Percentiles rank a stretch among this genome's conserved stretches.
Evolutionary conservation across 2,329 filamentous ascomycete genomes (phyloP).

Genomic region (Eutypa lata): DNA sequence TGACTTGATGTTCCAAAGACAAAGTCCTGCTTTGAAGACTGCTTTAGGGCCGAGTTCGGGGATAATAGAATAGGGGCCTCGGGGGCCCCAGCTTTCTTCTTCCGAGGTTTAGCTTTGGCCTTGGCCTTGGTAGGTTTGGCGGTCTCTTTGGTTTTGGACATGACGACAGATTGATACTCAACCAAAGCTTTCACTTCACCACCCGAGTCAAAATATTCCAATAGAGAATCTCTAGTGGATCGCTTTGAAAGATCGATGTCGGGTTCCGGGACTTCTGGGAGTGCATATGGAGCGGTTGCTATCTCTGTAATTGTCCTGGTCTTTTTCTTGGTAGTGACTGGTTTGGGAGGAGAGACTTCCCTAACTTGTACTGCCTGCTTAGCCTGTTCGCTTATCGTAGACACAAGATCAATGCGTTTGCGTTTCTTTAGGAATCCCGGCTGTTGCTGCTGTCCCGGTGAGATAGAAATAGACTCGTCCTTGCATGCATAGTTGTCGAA

Average conservation of each 20-base stretch:
- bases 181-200: conserved; percentile 31
- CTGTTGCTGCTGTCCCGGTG: conserved; percentile 7
- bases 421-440: conserved; percentile 47
- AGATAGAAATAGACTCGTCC: conserved; percentile 10
- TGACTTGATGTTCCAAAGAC: conserved; percentile 87
- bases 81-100: conserved; percentile 34
- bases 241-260: conserved; percentile 25
- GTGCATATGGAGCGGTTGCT: conserved; percentile 67
- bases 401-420: conserved; percentile 52
- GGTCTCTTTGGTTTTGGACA: conserved; percentile 33
- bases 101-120: conserved; percentile 26
- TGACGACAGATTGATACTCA: conserved; percentile 29
- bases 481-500: conserved; percentile 41
- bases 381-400: conserved; percentile 25
- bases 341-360: conserved; percentile 36
- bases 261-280: conserved; percentile 32
- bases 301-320: conserved; percentile 73
- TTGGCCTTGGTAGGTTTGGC: conserved; percentile 30
- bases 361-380: conserved; percentile 10
- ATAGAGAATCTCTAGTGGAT: conserved; percentile 34
- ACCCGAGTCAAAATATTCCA: conserved; percentile 42
- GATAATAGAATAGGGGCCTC: conserved; percentile 59
- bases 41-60: conserved; percentile 63
- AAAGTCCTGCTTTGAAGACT: conserved; percentile 69
- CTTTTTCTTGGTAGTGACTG: conserved; percentile 63